These are phyloP conservation scores for Moesziomyces aphidis DNA, from an alignment of 1,284 basidiomycete species.

Conservation along the genomic window DNA sequence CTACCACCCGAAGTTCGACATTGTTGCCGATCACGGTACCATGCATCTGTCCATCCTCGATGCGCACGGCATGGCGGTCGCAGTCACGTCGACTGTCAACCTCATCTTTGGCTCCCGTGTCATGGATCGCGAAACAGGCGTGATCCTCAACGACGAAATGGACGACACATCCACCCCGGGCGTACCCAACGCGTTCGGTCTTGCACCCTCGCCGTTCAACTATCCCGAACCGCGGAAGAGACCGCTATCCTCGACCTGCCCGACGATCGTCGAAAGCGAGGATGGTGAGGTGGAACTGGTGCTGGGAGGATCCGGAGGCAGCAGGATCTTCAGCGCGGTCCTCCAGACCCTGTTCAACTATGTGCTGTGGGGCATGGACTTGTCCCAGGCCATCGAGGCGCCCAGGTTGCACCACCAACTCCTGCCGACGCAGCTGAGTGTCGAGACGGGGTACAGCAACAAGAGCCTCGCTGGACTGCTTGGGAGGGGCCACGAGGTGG, in stretches of 20 bases:
- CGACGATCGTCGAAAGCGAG: slow-evolving; percentile 67
- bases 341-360: slow-evolving; percentile 83
- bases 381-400: slow-evolving; percentile 82
- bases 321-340: slow-evolving; percentile 76
- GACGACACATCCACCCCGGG: slow-evolving; percentile 70
- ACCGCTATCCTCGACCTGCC: slow-evolving; percentile 68
- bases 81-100: slow-evolving; percentile 70
- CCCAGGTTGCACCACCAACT: slow-evolving; percentile 90
- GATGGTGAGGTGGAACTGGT: slow-evolving; percentile 67
- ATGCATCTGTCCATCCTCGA: slow-evolving; percentile 69
- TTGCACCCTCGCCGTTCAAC: slow-evolving; percentile 66
- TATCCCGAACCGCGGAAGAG: slow-evolving; percentile 68
- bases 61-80: slow-evolving; percentile 67
- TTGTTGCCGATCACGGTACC: slow-evolving; percentile 68
- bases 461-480: slow-evolving; percentile 37
- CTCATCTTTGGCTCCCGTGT: slow-evolving; percentile 68
- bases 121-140: slow-evolving; percentile 52
- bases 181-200: slow-evolving; percentile 69
- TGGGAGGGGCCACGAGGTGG: slow-evolving; percentile 48
- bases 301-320: slow-evolving; percentile 69
- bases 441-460: slow-evolving; percentile 53
- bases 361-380: slow-evolving; percentile 82
- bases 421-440: slow-evolving; percentile 45
- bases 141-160: slow-evolving; percentile 69
- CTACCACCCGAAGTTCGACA: slow-evolving; percentile 68